A percentile compares a stretch with the other conserved stretches of the same genome.
These are phyloP conservation scores for Speleostelium caveatum DNA, from an alignment of 78 protist genomes.

Conservation along the genomic window DNA sequence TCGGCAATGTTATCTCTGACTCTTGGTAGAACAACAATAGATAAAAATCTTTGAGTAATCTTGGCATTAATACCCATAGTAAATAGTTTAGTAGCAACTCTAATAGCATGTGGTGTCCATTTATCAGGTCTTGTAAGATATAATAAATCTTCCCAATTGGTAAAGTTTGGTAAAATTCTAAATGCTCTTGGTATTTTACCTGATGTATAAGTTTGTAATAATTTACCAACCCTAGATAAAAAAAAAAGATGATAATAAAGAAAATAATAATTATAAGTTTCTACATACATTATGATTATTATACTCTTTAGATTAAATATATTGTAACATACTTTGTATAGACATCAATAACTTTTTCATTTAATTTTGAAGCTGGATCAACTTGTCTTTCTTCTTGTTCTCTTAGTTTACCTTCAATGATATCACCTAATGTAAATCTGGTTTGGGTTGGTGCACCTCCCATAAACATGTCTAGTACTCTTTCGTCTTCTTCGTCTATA, in stretches of 20 bases:
- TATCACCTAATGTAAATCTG: conserved; percentile 86
- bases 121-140: conserved; percentile 93
- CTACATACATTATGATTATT: neutral
- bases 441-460: conserved; percentile 27
- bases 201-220: conserved; percentile 85
- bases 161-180: conserved; percentile 92
- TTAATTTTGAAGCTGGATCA: conserved; percentile 1
- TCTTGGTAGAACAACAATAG: conserved; percentile 94
- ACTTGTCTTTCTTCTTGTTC: conserved; percentile 54
- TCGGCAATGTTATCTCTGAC: conserved; percentile 89
- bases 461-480: conserved; percentile 72
- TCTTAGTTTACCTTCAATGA: conserved; percentile 77
- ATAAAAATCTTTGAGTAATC: conserved; percentile 94
- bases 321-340: conserved; percentile 48
- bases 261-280: neutral
- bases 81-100: conserved; percentile 92
- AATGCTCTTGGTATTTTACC: conserved; percentile 98
- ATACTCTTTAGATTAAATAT: neutral
- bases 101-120: conserved; percentile 92
- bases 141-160: conserved; percentile 96
- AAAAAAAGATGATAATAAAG: neutral
- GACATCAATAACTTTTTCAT: conserved; percentile 82
- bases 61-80: conserved; percentile 87
- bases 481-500: conserved; percentile 84
- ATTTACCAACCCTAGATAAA: conserved; percentile 87